A percentile compares a stretch with the other conserved stretches of the same genome.
These are phyloP conservation scores for Tephrocybe sp. DNA, from an alignment of 768 basidiomycete species.

Conservation along the genomic window DNA sequence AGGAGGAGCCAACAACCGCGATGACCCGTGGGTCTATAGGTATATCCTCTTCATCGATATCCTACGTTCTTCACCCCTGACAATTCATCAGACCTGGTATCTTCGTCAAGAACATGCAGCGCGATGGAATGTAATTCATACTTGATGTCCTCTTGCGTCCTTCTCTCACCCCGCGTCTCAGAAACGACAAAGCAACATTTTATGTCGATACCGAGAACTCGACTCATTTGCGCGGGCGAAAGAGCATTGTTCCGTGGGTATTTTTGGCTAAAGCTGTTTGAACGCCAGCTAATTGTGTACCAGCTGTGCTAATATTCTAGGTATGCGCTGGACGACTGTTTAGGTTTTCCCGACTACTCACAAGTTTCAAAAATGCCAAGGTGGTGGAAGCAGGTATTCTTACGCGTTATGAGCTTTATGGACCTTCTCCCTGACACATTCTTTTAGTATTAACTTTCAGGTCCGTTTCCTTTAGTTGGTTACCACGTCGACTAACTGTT, in stretches of 20 bases:
- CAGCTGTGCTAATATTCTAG: constrained; percentile 68
- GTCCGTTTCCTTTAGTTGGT: constrained; percentile 14
- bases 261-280: neutral
- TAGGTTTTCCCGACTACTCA: neutral
- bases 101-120: constrained; percentile 70
- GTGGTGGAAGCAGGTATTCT: constrained; percentile 53
- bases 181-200: constrained; percentile 74
- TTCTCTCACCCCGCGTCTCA: constrained; percentile 19
- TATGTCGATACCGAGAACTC: constrained; percentile 62
- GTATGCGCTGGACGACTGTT: constrained; percentile 24
- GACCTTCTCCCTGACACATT: neutral
- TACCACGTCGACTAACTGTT: neutral
- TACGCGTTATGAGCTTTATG: neutral
- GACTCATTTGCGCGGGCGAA: constrained; percentile 56
- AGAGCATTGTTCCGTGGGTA: constrained; percentile 67
- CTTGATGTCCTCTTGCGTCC: no score
- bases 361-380: constrained; percentile 20
- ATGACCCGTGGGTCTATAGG: constrained; percentile 75
- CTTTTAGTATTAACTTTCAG: constrained; percentile 75
- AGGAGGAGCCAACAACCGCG: constrained; percentile 68
- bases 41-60: constrained; percentile 9
- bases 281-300: neutral
- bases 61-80: neutral
- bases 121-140: constrained; percentile 51
- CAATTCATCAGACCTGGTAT: constrained; percentile 51